Conservation (phyloP, 352 stramenopile genomes). For the Pythium apleroticum region DNA sequence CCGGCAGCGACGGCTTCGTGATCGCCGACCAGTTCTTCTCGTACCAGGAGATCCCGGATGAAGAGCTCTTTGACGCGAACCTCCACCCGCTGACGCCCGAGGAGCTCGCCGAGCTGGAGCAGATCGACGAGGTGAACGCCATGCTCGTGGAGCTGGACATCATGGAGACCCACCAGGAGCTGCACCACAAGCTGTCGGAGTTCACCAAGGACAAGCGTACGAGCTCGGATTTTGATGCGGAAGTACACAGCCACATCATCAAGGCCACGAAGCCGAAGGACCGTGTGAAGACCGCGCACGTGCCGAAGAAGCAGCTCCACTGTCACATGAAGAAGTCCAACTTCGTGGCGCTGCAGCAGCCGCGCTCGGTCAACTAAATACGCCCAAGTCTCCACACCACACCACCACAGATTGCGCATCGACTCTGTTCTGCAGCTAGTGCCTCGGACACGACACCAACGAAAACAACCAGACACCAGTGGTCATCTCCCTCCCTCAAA, state of each 20-base stretch:
- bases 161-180: slow-evolving; percentile 76
- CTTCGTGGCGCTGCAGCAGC: slow-evolving; percentile 62
- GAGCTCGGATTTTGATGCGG: slow-evolving; percentile 52
- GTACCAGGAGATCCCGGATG: slow-evolving; percentile 60
- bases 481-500: slow-evolving; percentile 4
- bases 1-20: slow-evolving; percentile 59
- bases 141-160: slow-evolving; percentile 76
- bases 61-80: slow-evolving; percentile 75
- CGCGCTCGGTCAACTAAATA: slow-evolving; percentile 64
- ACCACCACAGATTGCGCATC: slow-evolving; percentile 19
- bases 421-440: slow-evolving; percentile 27
- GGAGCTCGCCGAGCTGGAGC: slow-evolving; percentile 68
- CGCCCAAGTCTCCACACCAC: slow-evolving; percentile 27
- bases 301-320: slow-evolving; percentile 42
- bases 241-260: slow-evolving; percentile 57
- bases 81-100: slow-evolving; percentile 56
- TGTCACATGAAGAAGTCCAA: slow-evolving; percentile 46
- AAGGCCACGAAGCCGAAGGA: slow-evolving; percentile 51
- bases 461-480: slow-evolving; percentile 12
- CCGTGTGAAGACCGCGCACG: slow-evolving; percentile 32
- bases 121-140: slow-evolving; percentile 80
- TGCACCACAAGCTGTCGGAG: slow-evolving; percentile 56
- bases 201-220: slow-evolving; percentile 57
- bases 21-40: slow-evolving; percentile 56
- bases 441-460: slow-evolving; percentile 11